These are phyloP conservation scores for Populus davidiana DNA, from an alignment of 345 rosid species.

Conservation along the genomic window DNA sequence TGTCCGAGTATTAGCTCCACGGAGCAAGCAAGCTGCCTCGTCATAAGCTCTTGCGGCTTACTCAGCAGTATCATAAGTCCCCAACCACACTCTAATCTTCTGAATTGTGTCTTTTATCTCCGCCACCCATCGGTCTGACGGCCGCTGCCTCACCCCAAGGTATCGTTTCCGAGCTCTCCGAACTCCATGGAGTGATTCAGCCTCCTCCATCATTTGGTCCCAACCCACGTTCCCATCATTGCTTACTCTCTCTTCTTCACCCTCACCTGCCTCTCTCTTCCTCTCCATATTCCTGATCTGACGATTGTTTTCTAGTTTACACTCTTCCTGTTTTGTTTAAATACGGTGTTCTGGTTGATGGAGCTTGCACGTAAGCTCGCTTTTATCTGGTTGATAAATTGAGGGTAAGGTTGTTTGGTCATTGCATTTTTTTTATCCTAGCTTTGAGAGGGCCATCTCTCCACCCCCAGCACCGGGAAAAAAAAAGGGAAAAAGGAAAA, in stretches of 20 bases:
- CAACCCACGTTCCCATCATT: slow-evolving; percentile 15
- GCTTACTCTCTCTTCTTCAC: neutral
- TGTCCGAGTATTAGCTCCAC: slow-evolving; percentile 50
- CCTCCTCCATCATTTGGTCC: slow-evolving; percentile 32
- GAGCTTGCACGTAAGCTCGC: neutral
- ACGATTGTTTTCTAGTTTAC: neutral
- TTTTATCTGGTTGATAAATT: too few relatives aligned
- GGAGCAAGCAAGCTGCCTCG: slow-evolving; percentile 53
- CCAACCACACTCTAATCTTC: slow-evolving; percentile 52
- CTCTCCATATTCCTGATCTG: neutral
- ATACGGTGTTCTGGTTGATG: neutral
- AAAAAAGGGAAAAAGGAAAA: too few relatives aligned
- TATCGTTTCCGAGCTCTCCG: slow-evolving; percentile 38
- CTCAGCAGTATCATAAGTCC: slow-evolving; percentile 50
- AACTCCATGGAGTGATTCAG: slow-evolving; percentile 21
- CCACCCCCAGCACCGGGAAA: too few relatives aligned
- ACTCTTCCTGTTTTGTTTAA: neutral
- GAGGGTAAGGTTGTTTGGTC: too few relatives aligned
- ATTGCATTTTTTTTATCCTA: too few relatives aligned
- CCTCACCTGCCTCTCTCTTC: slow-evolving; percentile 20
- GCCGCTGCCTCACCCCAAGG: slow-evolving; percentile 49
- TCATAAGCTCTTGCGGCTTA: slow-evolving; percentile 58
- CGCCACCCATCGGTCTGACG: slow-evolving; percentile 50
- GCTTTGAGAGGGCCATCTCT: neutral
- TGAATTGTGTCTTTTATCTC: slow-evolving; percentile 54